Conservation (phyloP, 495 filamentous ascomycete genomes). For the Aspergillus sclerotioniger region DNA sequence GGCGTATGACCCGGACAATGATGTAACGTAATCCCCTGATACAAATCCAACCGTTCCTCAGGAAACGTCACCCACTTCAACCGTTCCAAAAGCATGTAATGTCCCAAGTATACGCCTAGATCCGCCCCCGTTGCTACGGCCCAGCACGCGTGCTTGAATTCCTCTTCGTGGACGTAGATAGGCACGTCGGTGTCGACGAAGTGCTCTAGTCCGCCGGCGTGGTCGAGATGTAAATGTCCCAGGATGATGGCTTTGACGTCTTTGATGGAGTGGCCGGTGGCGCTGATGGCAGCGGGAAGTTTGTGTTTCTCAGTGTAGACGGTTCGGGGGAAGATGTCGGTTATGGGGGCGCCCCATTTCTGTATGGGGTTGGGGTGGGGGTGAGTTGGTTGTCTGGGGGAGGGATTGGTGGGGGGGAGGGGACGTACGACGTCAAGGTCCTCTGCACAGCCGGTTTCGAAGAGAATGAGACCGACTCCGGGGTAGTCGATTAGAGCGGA, state of each 20-base stretch:
- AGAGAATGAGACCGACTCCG: conserved; percentile 48
- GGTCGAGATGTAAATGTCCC: conserved; percentile 54
- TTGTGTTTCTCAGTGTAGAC: conserved; percentile 39
- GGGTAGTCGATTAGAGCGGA: conserved; percentile 52
- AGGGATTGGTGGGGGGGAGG: neutral
- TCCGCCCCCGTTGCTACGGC: conserved; percentile 43
- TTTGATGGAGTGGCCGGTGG: conserved; percentile 47
- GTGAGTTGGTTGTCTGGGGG: neutral
- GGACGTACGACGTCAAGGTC: conserved; percentile 37
- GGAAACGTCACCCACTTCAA: conserved; percentile 38
- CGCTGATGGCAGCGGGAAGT: conserved; percentile 45
- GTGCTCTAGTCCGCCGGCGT: conserved; percentile 52
- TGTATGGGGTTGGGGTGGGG: neutral
- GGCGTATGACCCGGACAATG: conserved; percentile 43
- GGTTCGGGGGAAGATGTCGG: conserved; percentile 48
- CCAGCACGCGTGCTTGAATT: conserved; percentile 51
- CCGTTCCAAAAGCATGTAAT: conserved; percentile 34
- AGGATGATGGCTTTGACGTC: conserved; percentile 54
- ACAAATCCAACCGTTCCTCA: conserved; percentile 31
- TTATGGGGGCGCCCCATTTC: conserved; percentile 37
- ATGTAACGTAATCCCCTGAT: conserved; percentile 35
- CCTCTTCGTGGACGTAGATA: conserved; percentile 53
- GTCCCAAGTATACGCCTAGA: conserved; percentile 41
- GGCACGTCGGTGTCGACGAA: conserved; percentile 48
- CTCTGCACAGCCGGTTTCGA: conserved; percentile 50